Conservation (phyloP, 2,329 filamentous ascomycete genomes). For the Calonectria montana region DNA sequence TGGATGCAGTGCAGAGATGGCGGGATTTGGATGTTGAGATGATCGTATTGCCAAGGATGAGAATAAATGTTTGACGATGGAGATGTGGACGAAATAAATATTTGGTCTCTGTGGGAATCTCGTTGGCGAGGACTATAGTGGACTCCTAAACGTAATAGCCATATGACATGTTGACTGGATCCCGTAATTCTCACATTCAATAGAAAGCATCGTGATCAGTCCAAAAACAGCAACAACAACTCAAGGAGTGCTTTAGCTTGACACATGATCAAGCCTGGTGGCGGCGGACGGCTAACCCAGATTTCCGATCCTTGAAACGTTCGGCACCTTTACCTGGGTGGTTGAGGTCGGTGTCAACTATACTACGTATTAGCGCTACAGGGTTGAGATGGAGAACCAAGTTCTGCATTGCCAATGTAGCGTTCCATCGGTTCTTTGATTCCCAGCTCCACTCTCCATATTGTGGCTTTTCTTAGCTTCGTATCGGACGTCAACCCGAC, state of each 20-base stretch:
- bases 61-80: background rate
- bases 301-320: background rate
- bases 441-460: background rate
- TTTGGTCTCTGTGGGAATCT: background rate
- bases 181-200: background rate
- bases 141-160: background rate
- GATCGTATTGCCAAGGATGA: background rate
- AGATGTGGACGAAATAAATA: background rate
- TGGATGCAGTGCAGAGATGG: background rate
- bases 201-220: background rate
- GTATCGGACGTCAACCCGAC: constrained; percentile 3
- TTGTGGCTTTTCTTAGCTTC: background rate
- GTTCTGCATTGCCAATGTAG: background rate
- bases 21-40: background rate
- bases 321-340: background rate
- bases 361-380: background rate
- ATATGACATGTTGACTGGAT: background rate
- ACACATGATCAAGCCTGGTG: background rate
- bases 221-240: background rate
- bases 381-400: background rate
- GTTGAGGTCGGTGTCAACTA: background rate
- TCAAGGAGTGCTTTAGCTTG: background rate
- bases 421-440: background rate
- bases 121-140: background rate
- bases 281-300: background rate